These are phyloP conservation scores for Amorphotheca resinae DNA, from an alignment of 495 filamentous ascomycete genomes.

Conservation along the genomic window DNA sequence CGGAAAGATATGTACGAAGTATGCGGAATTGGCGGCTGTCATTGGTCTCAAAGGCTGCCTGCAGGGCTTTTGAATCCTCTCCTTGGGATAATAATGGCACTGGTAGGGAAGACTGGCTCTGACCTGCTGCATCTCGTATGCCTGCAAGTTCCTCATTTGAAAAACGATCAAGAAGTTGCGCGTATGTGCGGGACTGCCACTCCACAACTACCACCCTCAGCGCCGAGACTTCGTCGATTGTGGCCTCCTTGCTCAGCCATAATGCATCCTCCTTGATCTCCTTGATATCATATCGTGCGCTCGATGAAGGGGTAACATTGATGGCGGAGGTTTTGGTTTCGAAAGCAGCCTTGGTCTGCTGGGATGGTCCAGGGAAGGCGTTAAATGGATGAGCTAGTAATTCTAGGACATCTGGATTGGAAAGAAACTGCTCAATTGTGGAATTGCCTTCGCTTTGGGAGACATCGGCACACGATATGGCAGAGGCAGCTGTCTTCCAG, in stretches of 20 bases:
- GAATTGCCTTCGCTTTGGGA: slow-evolving; percentile 26
- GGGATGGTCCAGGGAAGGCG: slow-evolving; percentile 46
- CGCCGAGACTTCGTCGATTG: slow-evolving; percentile 71
- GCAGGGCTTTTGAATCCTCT: slow-evolving; percentile 30
- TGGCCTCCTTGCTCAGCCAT: slow-evolving; percentile 67
- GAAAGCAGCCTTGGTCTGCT: slow-evolving; percentile 55
- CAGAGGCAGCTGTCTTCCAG: slow-evolving; percentile 61
- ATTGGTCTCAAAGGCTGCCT: slow-evolving; percentile 42
- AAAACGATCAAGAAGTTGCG: slow-evolving; percentile 51
- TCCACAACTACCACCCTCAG: slow-evolving; percentile 71
- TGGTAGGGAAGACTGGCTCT: slow-evolving; percentile 32
- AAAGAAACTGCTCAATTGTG: slow-evolving; percentile 49
- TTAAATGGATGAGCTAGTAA: slow-evolving; percentile 50
- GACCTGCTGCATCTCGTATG: slow-evolving; percentile 51
- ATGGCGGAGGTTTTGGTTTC: slow-evolving; percentile 87
- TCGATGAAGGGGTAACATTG: slow-evolving; percentile 58
- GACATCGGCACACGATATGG: slow-evolving; percentile 30
- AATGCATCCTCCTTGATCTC: slow-evolving; percentile 75
- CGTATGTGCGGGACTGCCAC: slow-evolving; percentile 60
- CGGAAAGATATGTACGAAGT: slow-evolving; percentile 55
- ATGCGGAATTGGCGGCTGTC: slow-evolving; percentile 47
- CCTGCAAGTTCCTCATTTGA: slow-evolving; percentile 57
- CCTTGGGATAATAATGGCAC: slow-evolving; percentile 26
- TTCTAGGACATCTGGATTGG: slow-evolving; percentile 49
- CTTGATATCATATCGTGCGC: slow-evolving; percentile 58